Base-by-base conservation (phyloP, 371 early-diverging fungal genomes). In the Circinella minor region DNA sequence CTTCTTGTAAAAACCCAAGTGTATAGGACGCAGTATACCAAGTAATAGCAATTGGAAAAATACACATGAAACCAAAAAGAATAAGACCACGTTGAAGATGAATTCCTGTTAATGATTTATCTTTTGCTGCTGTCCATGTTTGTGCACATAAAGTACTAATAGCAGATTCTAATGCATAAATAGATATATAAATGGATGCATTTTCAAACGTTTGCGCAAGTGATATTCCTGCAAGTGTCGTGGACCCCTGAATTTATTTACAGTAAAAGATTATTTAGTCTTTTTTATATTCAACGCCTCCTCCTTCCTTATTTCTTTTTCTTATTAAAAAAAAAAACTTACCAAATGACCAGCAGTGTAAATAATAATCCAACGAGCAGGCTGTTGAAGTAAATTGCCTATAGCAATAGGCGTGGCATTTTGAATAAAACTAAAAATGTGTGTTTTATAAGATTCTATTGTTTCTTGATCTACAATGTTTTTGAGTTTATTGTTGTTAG, bases 341-440 rank as follows among this genome's bases (percentile, higher is more conserved):
- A 51, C 51, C 51, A 51, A 15, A 15, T 51, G 51, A n/a, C 51
- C 51, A 51, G 51, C 51, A 51, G 51, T n/a, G 15, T 51, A 51
- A 13, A 51, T 51, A 15, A 51, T 51, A 51, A 51, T 51, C 51
- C 51, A 51, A 13, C 51, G 51, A 51, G 51, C 51, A n/a, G 51
- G 51, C 6, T 51, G 51, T n/a, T 51, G 51, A 17, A 51, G 51
- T 15, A 51, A n/a, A 3, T 51, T 51, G 1, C 14, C 51, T 5
- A 51, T 51, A n/a, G n/a, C n/a, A 17, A 51, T 51, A 13, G 51
- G 51, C 6, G 51, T 51, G 15, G 17, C n/a, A n/a, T 51, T 51
- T 51, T 7, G 14, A 51, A 51, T 15, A 51, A 51, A 51, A 17
- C 7, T 8, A 4, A 51, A 51, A 13, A 51, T 13, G 6, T 51